phyloP scores from a whole-genome alignment of 2,329 filamentous ascomycete species.

The Endoconidiophora laricicola region DNA sequence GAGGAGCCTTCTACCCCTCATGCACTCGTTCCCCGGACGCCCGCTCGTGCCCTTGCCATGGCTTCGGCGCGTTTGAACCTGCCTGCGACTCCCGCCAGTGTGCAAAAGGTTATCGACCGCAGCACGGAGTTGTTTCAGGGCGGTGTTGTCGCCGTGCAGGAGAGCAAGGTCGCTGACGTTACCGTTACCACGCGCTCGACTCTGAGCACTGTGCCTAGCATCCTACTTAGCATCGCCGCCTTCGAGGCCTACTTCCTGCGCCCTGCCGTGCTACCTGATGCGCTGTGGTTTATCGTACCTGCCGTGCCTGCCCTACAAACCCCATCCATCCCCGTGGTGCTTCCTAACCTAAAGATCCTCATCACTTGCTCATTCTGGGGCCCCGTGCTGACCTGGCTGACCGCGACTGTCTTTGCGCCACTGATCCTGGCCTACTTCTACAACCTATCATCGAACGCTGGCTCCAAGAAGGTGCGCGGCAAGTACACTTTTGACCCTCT shows the following conservation, averaged over 20 bases:
- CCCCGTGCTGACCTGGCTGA: slow-evolving; percentile 57
- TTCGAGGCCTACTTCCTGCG: slow-evolving; percentile 59
- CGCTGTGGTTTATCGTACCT: slow-evolving; percentile 58
- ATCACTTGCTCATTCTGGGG: slow-evolving; percentile 70
- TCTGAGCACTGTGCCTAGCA: slow-evolving; percentile 54
- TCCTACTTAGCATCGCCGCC: slow-evolving; percentile 50
- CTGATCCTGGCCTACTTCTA: slow-evolving; percentile 69
- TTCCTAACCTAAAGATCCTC: slow-evolving; percentile 69
- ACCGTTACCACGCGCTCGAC: slow-evolving; percentile 50
- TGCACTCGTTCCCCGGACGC: slow-evolving; percentile 14
- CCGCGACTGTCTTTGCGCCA: slow-evolving; percentile 57
- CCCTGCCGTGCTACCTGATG: slow-evolving; percentile 51
- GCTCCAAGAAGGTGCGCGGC: slow-evolving; percentile 25
- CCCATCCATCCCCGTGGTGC: slow-evolving; percentile 41
- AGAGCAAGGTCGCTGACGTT: slow-evolving; percentile 48
- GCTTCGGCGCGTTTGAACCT: slow-evolving; percentile 48
- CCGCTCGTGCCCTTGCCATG: slow-evolving; percentile 34
- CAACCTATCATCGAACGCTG: slow-evolving; percentile 48
- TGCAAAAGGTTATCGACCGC: slow-evolving; percentile 61
- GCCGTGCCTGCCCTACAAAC: slow-evolving; percentile 38
- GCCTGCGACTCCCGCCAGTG: slow-evolving; percentile 62
- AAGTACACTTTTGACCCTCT: slow-evolving; percentile 63
- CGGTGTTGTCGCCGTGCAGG: slow-evolving; percentile 44
- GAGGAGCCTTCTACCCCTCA: neutral
- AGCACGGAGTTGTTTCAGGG: slow-evolving; percentile 47